Evolutionary conservation across 2,329 filamentous ascomycete species (phyloP).

Genomic region (Rutstroemia sp.): DNA sequence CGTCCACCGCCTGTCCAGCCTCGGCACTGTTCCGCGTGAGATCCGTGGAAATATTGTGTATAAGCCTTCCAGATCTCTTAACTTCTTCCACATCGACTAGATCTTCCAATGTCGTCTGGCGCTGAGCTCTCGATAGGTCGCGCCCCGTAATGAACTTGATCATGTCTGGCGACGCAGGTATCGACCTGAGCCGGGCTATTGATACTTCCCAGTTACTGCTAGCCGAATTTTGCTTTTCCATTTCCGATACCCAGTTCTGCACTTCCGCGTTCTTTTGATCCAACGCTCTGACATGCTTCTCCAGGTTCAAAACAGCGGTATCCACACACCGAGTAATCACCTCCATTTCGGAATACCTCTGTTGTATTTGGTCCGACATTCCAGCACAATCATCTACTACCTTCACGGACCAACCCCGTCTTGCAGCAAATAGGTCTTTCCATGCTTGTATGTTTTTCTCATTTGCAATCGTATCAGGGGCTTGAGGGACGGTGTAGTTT

Average conservation of each 20-base stretch:
- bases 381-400: slow-evolving; percentile 61
- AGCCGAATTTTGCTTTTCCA: slow-evolving; percentile 61
- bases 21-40: slow-evolving; percentile 54
- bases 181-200: slow-evolving; percentile 54
- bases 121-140: slow-evolving; percentile 35
- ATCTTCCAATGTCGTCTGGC: slow-evolving; percentile 58
- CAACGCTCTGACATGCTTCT: slow-evolving; percentile 63
- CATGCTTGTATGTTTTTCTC: slow-evolving; percentile 79
- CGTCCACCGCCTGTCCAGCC: slow-evolving; percentile 51
- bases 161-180: slow-evolving; percentile 60
- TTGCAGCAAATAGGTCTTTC: slow-evolving; percentile 76
- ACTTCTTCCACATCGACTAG: slow-evolving; percentile 70
- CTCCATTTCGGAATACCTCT: slow-evolving; percentile 64
- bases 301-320: slow-evolving; percentile 79
- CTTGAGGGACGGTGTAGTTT: slow-evolving; percentile 51
- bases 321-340: slow-evolving; percentile 74
- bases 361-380: slow-evolving; percentile 54
- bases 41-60: slow-evolving; percentile 48
- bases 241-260: slow-evolving; percentile 61
- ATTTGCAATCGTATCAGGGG: slow-evolving; percentile 78
- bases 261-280: slow-evolving; percentile 66
- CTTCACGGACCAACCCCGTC: slow-evolving; percentile 70
- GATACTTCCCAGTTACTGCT: slow-evolving; percentile 61
- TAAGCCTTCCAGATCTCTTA: slow-evolving; percentile 62
- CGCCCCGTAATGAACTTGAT: slow-evolving; percentile 55